These are phyloP conservation scores for Saitozyma podzolica DNA, from an alignment of 768 basidiomycete species.

Conservation along the genomic window DNA sequence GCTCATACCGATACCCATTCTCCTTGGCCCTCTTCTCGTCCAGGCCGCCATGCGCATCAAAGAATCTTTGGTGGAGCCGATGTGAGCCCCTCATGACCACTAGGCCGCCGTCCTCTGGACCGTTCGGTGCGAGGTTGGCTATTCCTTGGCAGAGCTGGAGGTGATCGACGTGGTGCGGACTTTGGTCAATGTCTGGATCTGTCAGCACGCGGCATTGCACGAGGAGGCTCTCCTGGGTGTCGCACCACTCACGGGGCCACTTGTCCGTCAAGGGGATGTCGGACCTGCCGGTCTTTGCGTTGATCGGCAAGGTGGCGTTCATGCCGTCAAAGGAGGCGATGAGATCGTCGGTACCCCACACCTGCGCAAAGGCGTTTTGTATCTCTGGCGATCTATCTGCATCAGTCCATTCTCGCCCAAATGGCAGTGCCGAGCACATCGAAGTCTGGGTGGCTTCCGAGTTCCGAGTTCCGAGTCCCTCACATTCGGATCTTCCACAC, in stretches of 20 bases:
- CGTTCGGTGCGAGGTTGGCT: conserved; percentile 20
- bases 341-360: conserved; percentile 45
- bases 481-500: conserved; percentile 19
- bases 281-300: too few relatives aligned
- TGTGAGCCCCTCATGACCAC: conserved; percentile 35
- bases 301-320: conserved; percentile 25
- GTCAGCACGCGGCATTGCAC: background rate
- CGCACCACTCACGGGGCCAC: too few relatives aligned
- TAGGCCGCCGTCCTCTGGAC: conserved; percentile 43
- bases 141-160: conserved; percentile 37
- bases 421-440: too few relatives aligned
- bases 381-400: conserved; percentile 24
- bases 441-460: too few relatives aligned
- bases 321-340: conserved; percentile 38
- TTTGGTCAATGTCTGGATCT: conserved; percentile 33
- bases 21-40: conserved; percentile 12
- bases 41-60: conserved; percentile 17
- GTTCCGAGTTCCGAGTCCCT: too few relatives aligned
- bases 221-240: too few relatives aligned
- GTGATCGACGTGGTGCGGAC: conserved; percentile 19
- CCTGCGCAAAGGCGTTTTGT: conserved; percentile 34
- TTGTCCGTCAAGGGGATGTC: too few relatives aligned
- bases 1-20: conserved; percentile 13
- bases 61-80: conserved; percentile 22
- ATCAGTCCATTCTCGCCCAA: too few relatives aligned